Percentiles rank a stretch among this genome's conserved stretches.
Conservation (phyloP, 2,329 filamentous ascomycete species). For the Coniochaeta sp. region DNA sequence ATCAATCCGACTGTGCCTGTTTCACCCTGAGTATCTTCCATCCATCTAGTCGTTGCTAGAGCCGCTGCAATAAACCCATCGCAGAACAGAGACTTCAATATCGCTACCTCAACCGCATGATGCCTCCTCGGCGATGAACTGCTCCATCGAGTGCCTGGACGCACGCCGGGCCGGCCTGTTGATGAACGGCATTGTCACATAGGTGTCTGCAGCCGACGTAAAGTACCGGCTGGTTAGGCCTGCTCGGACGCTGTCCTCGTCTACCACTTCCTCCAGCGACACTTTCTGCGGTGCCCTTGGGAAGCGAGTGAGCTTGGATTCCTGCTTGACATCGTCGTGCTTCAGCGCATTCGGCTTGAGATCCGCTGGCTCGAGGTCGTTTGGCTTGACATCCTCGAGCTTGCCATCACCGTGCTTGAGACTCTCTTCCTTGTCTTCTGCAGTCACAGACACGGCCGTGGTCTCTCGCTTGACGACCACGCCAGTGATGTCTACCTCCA, state of each 20-base stretch:
- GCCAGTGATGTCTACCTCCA: background rate
- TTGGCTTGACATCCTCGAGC: background rate
- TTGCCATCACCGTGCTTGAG: background rate
- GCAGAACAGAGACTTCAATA: background rate
- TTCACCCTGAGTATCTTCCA: background rate
- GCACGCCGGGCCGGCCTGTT: background rate
- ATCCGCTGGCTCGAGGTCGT: no score
- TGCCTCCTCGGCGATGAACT: background rate
- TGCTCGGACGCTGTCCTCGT: background rate
- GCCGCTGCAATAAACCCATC: background rate
- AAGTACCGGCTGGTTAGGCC: background rate
- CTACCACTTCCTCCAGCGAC: background rate
- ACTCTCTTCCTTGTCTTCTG: background rate
- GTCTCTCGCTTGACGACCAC: background rate
- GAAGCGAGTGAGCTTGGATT: background rate
- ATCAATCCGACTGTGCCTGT: background rate
- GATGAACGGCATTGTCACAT: background rate
- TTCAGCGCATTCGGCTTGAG: background rate
- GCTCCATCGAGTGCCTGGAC: background rate
- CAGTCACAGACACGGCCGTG: background rate
- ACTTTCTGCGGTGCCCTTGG: background rate
- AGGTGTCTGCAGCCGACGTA: background rate
- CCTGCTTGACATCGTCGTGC: background rate
- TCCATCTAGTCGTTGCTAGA: background rate
- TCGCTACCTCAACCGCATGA: background rate